Evolutionary conservation across 208 protist genomes (phyloP), one percentile per base, ranked within the genome.

Genomic region (Leptomonas seymouri): DNA sequence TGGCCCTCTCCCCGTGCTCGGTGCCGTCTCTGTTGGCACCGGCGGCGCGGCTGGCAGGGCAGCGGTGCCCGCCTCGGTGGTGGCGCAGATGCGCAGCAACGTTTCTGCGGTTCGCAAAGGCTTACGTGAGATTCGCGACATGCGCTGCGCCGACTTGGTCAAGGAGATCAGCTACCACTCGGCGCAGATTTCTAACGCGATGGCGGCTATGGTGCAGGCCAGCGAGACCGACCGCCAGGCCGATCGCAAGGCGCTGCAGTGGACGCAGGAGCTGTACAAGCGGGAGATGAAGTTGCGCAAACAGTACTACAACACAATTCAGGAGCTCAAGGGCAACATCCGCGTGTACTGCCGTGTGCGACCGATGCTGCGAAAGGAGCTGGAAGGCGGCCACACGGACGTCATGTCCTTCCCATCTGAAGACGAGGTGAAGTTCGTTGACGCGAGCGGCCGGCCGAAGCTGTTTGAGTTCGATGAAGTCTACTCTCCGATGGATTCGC

Each of bases 281-380:
- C 90, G 87, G 44, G 93, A 95, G 81, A 81, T 97, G 81, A 93
- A 94, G 80, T 78, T 97, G 57, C 89, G 91, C 56, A 96, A 97
- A 68, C 87, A 95, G 77, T 96, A 96, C 82, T 96, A 97, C 82
- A 97, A 97, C 67, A 89, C 83, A 7, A 95, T 98, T 56, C 91
- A 97, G 78, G 90, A 97, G 78, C 79, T 98, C 12, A 96, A 97
- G 74, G 94, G 94, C 36, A 98, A 96, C 73, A 97, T 98, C 68
- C 92, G 94, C 67, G 94, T 98, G n/a, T 98, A 95, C 74, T 96
- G 91, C 74, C 92, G 94, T 78, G 89, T 98, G 57, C 89, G 94
- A 16, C 94, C 94, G 15, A 86, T 97, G 85, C 66, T 96, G 41
- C 81, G 71, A 41, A 92, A 85, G 72, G 93, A 97, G 63, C 48